These are phyloP conservation scores for Hortiboletus flavorubellus DNA, from an alignment of 768 basidiomycete genomes.

Conservation along the genomic window DNA sequence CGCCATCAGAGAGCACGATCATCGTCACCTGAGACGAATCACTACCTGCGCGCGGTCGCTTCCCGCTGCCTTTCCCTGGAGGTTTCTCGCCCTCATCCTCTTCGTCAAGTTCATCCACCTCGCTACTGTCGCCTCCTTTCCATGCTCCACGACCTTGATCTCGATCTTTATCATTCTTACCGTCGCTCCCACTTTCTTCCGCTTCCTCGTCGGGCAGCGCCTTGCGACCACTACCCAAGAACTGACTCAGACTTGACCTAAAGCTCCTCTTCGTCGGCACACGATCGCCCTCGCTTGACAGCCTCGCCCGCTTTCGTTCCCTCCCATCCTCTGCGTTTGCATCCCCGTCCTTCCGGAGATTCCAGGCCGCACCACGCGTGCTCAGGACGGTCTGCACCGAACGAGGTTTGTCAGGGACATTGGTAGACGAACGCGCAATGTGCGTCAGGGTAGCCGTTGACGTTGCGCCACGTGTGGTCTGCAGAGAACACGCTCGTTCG, in stretches of 20 bases:
- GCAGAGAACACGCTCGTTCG: neutral
- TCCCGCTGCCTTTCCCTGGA: conserved; percentile 1
- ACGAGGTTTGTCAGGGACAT: conserved; percentile 17
- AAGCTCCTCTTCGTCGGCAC: conserved; percentile 32
- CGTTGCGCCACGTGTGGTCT: neutral
- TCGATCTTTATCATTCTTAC: too few relatives aligned
- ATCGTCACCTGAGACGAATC: conserved; percentile 20
- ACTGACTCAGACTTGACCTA: conserved; percentile 47
- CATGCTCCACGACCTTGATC: neutral
- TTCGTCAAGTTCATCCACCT: conserved; percentile 20
- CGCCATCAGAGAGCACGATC: conserved; percentile 23
- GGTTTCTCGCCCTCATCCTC: neutral
- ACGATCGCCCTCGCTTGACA: conserved; percentile 11
- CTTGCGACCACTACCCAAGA: conserved; percentile 48
- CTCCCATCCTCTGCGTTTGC: conserved; percentile 18
- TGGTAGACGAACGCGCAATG: neutral
- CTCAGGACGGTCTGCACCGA: conserved; percentile 43
- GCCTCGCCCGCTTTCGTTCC: conserved; percentile 37
- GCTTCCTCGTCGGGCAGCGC: conserved; percentile 15
- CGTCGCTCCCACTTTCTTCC: conserved; percentile 14
- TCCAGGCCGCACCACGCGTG: conserved; percentile 54
- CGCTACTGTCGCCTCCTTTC: neutral
- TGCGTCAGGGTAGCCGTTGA: neutral
- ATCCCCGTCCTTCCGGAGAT: conserved; percentile 24
- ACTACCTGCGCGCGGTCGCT: conserved; percentile 12